A percentile compares a stretch with the other conserved stretches of the same genome.
Conservation (phyloP, 1,284 basidiomycete genomes). For the Ustilago nuda region DNA sequence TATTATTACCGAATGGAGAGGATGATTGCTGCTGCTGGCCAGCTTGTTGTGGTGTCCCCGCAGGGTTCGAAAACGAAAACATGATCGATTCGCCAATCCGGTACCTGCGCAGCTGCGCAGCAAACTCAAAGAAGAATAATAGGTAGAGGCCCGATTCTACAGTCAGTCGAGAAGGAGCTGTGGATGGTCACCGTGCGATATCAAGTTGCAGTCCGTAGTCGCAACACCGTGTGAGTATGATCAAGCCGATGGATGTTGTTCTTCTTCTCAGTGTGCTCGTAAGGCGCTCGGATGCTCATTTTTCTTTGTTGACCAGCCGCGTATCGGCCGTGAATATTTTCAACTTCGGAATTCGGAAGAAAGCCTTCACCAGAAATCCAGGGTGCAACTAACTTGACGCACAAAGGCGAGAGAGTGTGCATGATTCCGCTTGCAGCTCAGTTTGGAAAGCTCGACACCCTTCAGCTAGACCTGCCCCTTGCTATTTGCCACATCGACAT, state of each 20-base stretch:
- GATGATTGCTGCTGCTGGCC: constrained; percentile 32
- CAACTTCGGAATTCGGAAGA: constrained; percentile 11
- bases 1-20: constrained; percentile 29
- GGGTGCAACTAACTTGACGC: constrained; percentile 10
- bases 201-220: neutral
- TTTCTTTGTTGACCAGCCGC: neutral
- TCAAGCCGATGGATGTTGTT: constrained; percentile 22
- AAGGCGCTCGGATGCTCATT: constrained; percentile 23
- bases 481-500: neutral
- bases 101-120: too few relatives aligned
- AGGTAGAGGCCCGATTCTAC: neutral
- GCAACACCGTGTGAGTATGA: neutral
- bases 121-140: neutral
- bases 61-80: constrained; percentile 41
- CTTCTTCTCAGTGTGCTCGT: constrained; percentile 9
- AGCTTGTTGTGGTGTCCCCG: constrained; percentile 34
- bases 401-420: constrained; percentile 4
- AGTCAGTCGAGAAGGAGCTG: neutral
- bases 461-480: neutral
- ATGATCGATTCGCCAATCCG: constrained; percentile 5
- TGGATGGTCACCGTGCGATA: neutral
- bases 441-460: neutral
- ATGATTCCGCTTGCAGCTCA: constrained; percentile 1
- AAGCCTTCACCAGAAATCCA: constrained; percentile 2
- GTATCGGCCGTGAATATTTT: constrained; percentile 10